phyloP scores from a whole-genome alignment of 2,329 filamentous ascomycete genomes.

The Parafenestella ontariensis region DNA sequence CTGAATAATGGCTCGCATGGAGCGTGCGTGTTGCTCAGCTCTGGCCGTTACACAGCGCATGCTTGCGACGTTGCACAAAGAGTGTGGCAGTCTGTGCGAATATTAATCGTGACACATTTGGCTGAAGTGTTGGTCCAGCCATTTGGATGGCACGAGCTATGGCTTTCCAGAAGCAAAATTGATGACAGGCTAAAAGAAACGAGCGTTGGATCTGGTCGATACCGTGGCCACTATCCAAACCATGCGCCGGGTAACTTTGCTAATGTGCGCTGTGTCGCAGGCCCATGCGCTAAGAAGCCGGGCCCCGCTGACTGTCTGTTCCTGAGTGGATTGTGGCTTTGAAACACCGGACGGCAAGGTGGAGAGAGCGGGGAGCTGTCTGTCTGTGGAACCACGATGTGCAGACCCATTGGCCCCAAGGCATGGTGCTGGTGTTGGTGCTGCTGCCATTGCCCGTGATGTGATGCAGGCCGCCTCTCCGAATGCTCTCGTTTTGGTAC shows the following conservation, averaged over 20 bases:
- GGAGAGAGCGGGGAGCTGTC: conserved; percentile 24
- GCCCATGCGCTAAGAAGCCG: conserved; percentile 10
- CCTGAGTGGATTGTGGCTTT: conserved; percentile 20
- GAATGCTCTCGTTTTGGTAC: not conserved
- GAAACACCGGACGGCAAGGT: conserved; percentile 35
- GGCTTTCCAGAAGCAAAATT: conserved; percentile 18
- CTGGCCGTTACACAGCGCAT: conserved; percentile 30
- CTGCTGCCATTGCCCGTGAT: not conserved
- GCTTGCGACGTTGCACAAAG: conserved; percentile 28
- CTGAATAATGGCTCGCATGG: conserved; percentile 13
- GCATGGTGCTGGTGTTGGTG: conserved; percentile 4
- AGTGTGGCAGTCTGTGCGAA: conserved; percentile 21
- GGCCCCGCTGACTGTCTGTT: conserved; percentile 19
- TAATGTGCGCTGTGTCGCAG: conserved; percentile 37
- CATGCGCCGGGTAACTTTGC: conserved; percentile 14
- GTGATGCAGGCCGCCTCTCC: not conserved
- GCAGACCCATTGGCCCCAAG: conserved; percentile 21
- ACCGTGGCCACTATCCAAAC: conserved; percentile 3
- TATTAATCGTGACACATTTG: conserved; percentile 21
- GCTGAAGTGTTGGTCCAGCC: conserved; percentile 13
- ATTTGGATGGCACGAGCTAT: conserved; percentile 11
- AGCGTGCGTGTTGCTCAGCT: conserved; percentile 26
- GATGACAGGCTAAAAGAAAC: conserved; percentile 2
- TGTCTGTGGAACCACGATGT: conserved; percentile 22
- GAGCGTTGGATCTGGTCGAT: not conserved